Conservation (phyloP, 768 basidiomycete genomes). For the Pisolithus tinctorius region DNA sequence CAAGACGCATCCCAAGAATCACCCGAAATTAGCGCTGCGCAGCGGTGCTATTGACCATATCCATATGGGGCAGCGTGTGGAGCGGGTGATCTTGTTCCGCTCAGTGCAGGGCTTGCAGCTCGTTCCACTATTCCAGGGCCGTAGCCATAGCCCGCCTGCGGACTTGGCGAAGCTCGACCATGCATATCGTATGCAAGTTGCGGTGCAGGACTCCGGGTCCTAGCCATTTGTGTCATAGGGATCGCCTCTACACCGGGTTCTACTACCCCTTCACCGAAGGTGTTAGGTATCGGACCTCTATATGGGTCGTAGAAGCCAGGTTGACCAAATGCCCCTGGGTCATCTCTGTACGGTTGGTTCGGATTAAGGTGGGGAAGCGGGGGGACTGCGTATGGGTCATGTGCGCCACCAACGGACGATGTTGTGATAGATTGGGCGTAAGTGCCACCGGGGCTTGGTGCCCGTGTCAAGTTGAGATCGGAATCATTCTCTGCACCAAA, state of each 20-base stretch:
- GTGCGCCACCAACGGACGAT: conserved; percentile 34
- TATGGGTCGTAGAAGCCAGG: conserved; percentile 73
- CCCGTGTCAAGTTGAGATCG: conserved; percentile 50
- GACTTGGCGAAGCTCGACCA: conserved; percentile 33
- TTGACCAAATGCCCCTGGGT: conserved; percentile 41
- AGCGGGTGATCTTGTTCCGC: conserved; percentile 37
- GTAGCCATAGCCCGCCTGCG: conserved; percentile 36
- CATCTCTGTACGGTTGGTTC: conserved; percentile 68
- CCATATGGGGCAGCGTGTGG: conserved; percentile 40
- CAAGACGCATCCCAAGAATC: not conserved
- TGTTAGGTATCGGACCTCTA: conserved; percentile 62
- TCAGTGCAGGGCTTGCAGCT: conserved; percentile 22
- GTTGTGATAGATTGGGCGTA: conserved; percentile 37
- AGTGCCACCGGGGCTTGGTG: conserved; percentile 39
- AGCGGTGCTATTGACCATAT: conserved; percentile 23
- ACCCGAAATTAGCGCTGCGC: not conserved
- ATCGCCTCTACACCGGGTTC: conserved; percentile 50
- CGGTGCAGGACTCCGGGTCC: conserved; percentile 36
- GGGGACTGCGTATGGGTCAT: conserved; percentile 77
- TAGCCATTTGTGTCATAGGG: conserved; percentile 66
- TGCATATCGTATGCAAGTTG: conserved; percentile 33
- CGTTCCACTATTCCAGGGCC: conserved; percentile 20
- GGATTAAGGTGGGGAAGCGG: conserved; percentile 79
- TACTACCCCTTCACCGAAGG: conserved; percentile 40
- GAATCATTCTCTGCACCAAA: conserved; percentile 56